These are phyloP conservation scores for Beauveria sp. DNA, from an alignment of 2,329 filamentous ascomycete genomes.

Conservation along the genomic window DNA sequence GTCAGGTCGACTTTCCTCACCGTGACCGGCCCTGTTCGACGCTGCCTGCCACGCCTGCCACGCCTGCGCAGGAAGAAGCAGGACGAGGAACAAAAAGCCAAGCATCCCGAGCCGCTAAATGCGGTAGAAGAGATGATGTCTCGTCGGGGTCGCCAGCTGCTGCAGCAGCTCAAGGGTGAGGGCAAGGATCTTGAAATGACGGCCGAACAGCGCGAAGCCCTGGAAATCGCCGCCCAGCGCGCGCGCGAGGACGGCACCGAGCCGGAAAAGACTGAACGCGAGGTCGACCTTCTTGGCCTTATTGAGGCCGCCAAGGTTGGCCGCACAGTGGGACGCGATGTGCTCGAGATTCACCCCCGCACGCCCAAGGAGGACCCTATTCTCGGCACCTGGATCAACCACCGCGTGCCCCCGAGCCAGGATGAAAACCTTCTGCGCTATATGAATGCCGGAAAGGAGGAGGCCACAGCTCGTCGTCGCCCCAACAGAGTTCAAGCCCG, in stretches of 20 bases:
- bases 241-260: conserved; percentile 1
- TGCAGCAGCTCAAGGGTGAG: conserved; percentile 12
- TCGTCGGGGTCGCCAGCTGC: conserved; percentile 9
- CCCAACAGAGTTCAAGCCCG: conserved; percentile 7
- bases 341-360: conserved; percentile 33
- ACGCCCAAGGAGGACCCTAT: conserved; percentile 33
- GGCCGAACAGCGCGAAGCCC: conserved; percentile 16
- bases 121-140: conserved; percentile 19
- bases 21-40: conserved; percentile 17
- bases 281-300: conserved; percentile 24
- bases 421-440: conserved; percentile 26
- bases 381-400: conserved; percentile 21
- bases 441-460: conserved; percentile 13
- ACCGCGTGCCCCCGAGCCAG: conserved; percentile 32
- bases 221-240: conserved; percentile 11
- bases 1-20: conserved; percentile 16
- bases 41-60: conserved; percentile 15
- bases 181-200: conserved; percentile 16
- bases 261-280: conserved; percentile 10
- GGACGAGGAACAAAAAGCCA: conserved; percentile 12
- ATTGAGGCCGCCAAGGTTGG: conserved; percentile 25
- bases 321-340: conserved; percentile 19
- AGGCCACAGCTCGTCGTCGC: neutral
- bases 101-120: conserved; percentile 13
- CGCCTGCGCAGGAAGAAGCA: conserved; percentile 19